These are phyloP conservation scores for Sungouiella blattae DNA, from an alignment of 805 yeast genomes.

Conservation along the genomic window DNA sequence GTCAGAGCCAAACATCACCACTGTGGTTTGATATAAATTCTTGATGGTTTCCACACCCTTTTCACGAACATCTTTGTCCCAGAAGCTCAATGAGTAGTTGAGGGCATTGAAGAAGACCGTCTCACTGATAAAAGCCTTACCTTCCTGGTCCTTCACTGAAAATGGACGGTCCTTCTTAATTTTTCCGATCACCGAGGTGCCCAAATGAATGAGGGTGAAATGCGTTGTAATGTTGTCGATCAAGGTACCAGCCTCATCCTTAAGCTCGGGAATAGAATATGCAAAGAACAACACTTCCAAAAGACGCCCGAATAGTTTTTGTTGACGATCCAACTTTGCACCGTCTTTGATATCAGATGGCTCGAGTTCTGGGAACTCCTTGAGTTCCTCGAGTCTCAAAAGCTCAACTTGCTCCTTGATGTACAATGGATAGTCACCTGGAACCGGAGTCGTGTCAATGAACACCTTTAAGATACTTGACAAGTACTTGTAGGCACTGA, in stretches of 20 bases:
- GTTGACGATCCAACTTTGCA: conserved; percentile 54
- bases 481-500: conserved; percentile 74
- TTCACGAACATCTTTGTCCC: conserved; percentile 63
- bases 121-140: conserved; percentile 65
- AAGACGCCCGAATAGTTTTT: conserved; percentile 59
- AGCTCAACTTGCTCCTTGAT: conserved; percentile 49
- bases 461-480: conserved; percentile 64
- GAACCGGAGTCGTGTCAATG: conserved; percentile 52
- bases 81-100: conserved; percentile 74
- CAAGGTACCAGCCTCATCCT: conserved; percentile 61
- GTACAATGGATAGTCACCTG: conserved; percentile 39
- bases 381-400: conserved; percentile 38
- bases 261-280: conserved; percentile 67
- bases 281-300: conserved; percentile 73
- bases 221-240: conserved; percentile 73
- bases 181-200: conserved; percentile 66
- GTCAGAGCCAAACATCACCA: conserved; percentile 60
- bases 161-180: conserved; percentile 67
- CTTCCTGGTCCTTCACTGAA: conserved; percentile 76
- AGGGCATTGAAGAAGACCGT: conserved; percentile 71
- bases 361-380: conserved; percentile 32
- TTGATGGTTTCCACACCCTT: conserved; percentile 69
- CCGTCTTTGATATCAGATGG: conserved; percentile 45
- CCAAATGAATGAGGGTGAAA: conserved; percentile 71
- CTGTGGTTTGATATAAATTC: conserved; percentile 57